Evolutionary conservation across 768 basidiomycete genomes (phyloP).

Genomic region (Ephemerocybe angulata): DNA sequence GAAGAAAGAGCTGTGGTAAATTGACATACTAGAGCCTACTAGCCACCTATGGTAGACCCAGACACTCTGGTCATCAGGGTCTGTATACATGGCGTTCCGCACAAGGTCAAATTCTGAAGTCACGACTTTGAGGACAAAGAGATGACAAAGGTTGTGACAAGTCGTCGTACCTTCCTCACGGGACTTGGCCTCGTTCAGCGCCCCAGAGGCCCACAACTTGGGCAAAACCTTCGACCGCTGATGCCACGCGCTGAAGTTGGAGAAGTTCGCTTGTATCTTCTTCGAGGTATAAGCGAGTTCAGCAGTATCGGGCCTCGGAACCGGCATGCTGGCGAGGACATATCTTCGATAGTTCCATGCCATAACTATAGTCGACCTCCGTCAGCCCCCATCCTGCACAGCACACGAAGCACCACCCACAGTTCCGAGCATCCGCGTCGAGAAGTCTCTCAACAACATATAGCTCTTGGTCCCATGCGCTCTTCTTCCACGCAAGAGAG

Average conservation of each 20-base stretch:
- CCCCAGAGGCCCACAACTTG: conserved; percentile 59
- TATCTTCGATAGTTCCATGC: conserved; percentile 95
- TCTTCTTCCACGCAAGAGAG: conserved; percentile 65
- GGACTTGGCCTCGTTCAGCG: conserved; percentile 48
- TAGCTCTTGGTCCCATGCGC: conserved; percentile 83
- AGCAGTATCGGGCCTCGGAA: conserved; percentile 48
- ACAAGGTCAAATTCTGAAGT: conserved; percentile 85
- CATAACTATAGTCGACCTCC: conserved; percentile 53
- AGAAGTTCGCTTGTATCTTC: conserved; percentile 93
- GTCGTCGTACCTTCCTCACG: conserved; percentile 64
- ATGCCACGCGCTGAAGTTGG: conserved; percentile 99
- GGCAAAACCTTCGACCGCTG: conserved; percentile 82
- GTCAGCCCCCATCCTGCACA: neutral
- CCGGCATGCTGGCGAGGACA: conserved; percentile 68
- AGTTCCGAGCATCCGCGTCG: conserved; percentile 87
- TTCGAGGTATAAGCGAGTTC: conserved; percentile 83
- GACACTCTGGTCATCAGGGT: conserved; percentile 92
- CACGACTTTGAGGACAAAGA: neutral
- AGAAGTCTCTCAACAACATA: conserved; percentile 90
- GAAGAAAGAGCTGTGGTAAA: neutral
- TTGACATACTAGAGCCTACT: conserved; percentile 64
- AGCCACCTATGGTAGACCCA: conserved; percentile 99
- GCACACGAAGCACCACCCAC: conserved; percentile 50
- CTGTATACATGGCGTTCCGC: conserved; percentile 92
- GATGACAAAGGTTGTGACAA: neutral